phyloP scores from a whole-genome alignment of 768 basidiomycete genomes.

The Trametes cinnabarina region DNA sequence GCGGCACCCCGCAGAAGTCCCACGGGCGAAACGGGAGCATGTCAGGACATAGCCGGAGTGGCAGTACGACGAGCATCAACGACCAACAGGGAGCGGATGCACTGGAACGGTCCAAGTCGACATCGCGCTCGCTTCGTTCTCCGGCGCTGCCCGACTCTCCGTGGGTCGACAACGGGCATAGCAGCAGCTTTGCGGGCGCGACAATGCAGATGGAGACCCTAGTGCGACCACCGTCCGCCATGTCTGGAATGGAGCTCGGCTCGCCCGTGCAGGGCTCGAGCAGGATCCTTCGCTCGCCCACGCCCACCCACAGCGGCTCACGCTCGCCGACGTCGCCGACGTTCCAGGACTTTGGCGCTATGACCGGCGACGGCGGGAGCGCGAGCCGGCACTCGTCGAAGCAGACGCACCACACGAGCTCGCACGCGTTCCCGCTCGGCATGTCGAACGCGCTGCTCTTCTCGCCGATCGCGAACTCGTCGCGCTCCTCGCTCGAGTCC shows the following conservation, averaged over 20 bases:
- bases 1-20: conserved; percentile 26
- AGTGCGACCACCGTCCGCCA: conserved; percentile 44
- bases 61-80: conserved; percentile 29
- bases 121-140: conserved; percentile 50
- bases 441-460: conserved; percentile 52
- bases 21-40: conserved; percentile 62
- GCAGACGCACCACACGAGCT: conserved; percentile 32
- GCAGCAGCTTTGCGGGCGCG: not conserved
- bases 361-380: conserved; percentile 34
- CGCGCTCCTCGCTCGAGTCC: conserved; percentile 76
- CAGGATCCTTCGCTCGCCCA: conserved; percentile 54
- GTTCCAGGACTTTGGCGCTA: conserved; percentile 37
- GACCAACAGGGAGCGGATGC: conserved; percentile 22
- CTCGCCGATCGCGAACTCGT: conserved; percentile 70
- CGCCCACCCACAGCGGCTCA: conserved; percentile 58
- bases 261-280: conserved; percentile 43
- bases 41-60: conserved; percentile 30
- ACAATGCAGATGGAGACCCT: not conserved
- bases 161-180: conserved; percentile 39
- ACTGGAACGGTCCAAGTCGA: conserved; percentile 39
- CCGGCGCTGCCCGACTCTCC: conserved; percentile 63
- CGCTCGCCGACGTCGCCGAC: conserved; percentile 56
- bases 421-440: conserved; percentile 33
- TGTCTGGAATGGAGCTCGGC: conserved; percentile 50
- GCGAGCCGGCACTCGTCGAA: conserved; percentile 52